Evolutionary conservation across 2,329 filamentous ascomycete species (phyloP), one percentile per base, ranked within the genome.

Genomic region (Apiospora pterosperma): DNA sequence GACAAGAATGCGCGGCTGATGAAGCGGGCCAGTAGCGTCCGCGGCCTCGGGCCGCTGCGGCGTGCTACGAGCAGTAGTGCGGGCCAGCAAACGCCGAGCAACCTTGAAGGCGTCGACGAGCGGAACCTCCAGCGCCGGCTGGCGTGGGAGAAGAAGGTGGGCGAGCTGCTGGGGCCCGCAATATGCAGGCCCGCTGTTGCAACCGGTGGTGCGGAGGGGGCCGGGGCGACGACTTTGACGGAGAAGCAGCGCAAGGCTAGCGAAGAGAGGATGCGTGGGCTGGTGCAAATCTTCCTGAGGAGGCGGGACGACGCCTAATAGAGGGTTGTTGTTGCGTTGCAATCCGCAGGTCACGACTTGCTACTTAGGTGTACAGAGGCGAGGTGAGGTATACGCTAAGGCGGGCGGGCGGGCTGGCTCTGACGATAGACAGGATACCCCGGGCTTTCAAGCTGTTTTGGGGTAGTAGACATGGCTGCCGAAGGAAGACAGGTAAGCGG

Each of bases 241-340:
- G 79, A 79, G 2, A 82, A 86, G 76, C 90, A 91, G 66, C 85
- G 79, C 68, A 88, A 82, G 66, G 77, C 79, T 0, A 76, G 82
- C 16, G 88, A 89, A 67, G 91, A 91, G 64, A 85, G 86, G 74
- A 90, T 88, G 79, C 82, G 83, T 64, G 83, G 83, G 11, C 77
- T 94, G 14, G 74, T 96, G 36, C 91, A 93, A 73, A 79, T 92
- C 34, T 96, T 96, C 69, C 73, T 92, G 65, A 80, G 77, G 59
- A 68, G 71, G 36, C 60, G 65, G n/a, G 64, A 65, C 6, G 42
- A 41, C 6, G 60, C 31, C 11, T 62, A 36, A 19, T 25, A 25
- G 11, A 11, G 4, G 21, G n/a, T n/a, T n/a, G n/a, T n/a, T n/a
- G n/a, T n/a, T n/a, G n/a, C n/a, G n/a, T n/a, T n/a, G n/a, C n/a